Percentiles rank a stretch among this genome's conserved stretches.
phyloP scores from a whole-genome alignment of 192 early-diverging fungal genomes.

The Coemansia sp. region DNA sequence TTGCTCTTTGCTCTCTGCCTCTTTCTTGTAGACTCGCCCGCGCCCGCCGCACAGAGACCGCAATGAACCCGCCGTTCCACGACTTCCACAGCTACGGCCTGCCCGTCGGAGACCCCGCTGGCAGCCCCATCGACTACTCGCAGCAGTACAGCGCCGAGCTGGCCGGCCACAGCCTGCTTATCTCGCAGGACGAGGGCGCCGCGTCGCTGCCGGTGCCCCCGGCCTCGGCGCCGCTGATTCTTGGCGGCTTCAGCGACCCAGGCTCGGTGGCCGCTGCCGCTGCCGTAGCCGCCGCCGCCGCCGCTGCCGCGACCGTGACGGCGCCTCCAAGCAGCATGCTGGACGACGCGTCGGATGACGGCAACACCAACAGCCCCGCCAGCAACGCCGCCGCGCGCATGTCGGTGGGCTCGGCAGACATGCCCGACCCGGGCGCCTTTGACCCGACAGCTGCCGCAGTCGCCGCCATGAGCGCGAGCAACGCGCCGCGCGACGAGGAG shows the following conservation, averaged over 20 bases:
- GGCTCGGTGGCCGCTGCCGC: slow-evolving; percentile 36
- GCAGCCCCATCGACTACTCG: slow-evolving; percentile 37
- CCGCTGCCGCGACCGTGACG: slow-evolving; percentile 20
- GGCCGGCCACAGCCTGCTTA: slow-evolving; percentile 34
- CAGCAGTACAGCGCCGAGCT: slow-evolving; percentile 47
- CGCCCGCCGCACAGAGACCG: neutral
- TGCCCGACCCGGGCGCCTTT: slow-evolving; percentile 19
- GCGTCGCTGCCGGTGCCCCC: slow-evolving; percentile 19
- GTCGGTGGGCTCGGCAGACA: slow-evolving; percentile 14
- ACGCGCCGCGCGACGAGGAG: slow-evolving; percentile 64
- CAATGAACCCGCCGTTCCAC: slow-evolving; percentile 48
- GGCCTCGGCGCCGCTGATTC: slow-evolving; percentile 30
- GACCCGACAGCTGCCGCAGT: slow-evolving; percentile 47
- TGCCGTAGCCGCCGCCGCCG: slow-evolving; percentile 21
- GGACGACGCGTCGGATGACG: slow-evolving; percentile 1
- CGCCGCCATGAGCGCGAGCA: slow-evolving; percentile 43
- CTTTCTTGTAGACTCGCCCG: neutral
- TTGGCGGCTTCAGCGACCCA: slow-evolving; percentile 33
- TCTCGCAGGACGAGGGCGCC: slow-evolving; percentile 33
- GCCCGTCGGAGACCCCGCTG: slow-evolving; percentile 37
- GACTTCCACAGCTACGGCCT: slow-evolving; percentile 50
- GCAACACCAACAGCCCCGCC: neutral
- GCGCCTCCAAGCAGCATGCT: slow-evolving; percentile 5
- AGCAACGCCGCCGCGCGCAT: slow-evolving; percentile 20
- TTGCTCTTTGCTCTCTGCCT: neutral